These are phyloP conservation scores for Neopestalotiopsis clavispora DNA, from an alignment of 2,329 filamentous ascomycete species.

Conservation along the genomic window DNA sequence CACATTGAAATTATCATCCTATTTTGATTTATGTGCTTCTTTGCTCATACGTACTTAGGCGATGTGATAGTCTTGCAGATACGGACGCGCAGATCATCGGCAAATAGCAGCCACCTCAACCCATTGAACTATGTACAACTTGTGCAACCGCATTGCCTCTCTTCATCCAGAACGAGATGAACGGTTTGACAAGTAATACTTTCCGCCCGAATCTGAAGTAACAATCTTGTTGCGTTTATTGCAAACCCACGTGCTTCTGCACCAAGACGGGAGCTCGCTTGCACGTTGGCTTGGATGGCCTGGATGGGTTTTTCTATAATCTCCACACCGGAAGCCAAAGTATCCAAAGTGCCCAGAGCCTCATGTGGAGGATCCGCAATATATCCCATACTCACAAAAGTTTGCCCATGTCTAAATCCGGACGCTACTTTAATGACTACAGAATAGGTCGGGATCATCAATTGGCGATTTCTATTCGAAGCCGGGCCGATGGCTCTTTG, in stretches of 20 bases:
- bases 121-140: not conserved
- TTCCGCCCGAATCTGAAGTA: not conserved
- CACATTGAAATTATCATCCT: not conserved
- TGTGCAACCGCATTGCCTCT: not conserved
- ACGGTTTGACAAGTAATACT: not conserved
- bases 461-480: not conserved
- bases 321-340: not conserved
- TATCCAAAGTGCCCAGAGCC: conserved; percentile 16
- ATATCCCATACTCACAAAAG: conserved; percentile 4
- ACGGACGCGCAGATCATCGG: not conserved
- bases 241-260: not conserved
- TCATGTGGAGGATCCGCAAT: conserved; percentile 15
- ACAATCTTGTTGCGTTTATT: not conserved
- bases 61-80: not conserved
- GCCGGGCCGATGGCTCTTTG: conserved; percentile 5
- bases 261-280: conserved; percentile 2
- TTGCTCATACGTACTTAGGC: not conserved
- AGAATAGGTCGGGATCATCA: not conserved
- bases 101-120: not conserved
- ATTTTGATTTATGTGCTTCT: not conserved
- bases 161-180: not conserved
- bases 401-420: not conserved
- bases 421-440: conserved; percentile 3
- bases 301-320: not conserved
- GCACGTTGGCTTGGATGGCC: not conserved